Conservation (phyloP, 192 early-diverging fungal species). For the Umbelopsis sp. region DNA sequence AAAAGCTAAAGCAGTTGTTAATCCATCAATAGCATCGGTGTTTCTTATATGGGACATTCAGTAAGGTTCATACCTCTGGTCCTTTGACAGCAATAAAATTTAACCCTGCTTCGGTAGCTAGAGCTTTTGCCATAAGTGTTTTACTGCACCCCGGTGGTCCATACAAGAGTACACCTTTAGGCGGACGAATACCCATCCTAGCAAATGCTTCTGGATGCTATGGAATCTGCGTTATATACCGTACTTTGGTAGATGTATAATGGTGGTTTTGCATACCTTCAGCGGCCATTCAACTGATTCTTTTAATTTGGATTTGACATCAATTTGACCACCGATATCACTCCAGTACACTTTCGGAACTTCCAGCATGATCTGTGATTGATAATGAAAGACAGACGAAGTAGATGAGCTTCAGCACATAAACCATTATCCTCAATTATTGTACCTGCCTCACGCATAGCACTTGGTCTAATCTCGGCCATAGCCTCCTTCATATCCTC, state of each 20-base stretch:
- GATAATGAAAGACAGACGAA: not conserved
- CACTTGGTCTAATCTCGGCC: constrained; percentile 69
- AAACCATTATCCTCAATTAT: not conserved
- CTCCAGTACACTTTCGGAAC: constrained; percentile 92
- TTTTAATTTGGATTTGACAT: constrained; percentile 87
- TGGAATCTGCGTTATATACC: not conserved
- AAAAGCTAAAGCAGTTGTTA: constrained; percentile 62
- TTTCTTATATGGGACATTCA: not conserved
- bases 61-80: constrained; percentile 71
- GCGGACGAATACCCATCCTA: constrained; percentile 89
- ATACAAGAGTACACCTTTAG: constrained; percentile 96
- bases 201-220: constrained; percentile 90
- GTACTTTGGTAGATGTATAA: not conserved
- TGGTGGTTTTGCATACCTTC: constrained; percentile 47
- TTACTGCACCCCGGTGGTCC: constrained; percentile 99
- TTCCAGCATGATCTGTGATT: constrained; percentile 73
- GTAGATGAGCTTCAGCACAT: not conserved
- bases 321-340: constrained; percentile 93
- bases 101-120: constrained; percentile 93
- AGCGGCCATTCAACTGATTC: constrained; percentile 99
- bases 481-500: constrained; percentile 63
- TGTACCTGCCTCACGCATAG: constrained; percentile 74
- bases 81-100: constrained; percentile 99
- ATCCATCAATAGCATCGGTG: not conserved
- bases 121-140: constrained; percentile 95